These are phyloP conservation scores for Aspergillus fijiensis DNA, from an alignment of 2,329 filamentous ascomycete genomes.

Conservation along the genomic window DNA sequence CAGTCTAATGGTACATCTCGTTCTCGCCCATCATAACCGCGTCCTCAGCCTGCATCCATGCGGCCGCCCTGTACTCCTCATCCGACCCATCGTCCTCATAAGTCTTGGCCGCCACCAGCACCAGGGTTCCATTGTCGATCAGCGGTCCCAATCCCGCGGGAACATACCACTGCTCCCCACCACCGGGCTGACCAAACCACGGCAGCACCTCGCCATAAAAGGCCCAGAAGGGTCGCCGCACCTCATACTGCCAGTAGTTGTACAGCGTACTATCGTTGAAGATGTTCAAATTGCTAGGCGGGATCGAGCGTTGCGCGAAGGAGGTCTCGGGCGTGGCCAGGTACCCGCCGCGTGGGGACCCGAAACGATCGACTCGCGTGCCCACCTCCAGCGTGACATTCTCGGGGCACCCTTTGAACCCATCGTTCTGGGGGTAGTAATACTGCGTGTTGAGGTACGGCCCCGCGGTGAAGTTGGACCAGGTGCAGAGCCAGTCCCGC, in stretches of 20 bases:
- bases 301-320: background rate
- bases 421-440: background rate
- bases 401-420: slow-evolving; percentile 1
- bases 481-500: slow-evolving; percentile 3
- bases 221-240: background rate
- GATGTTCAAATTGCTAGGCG: background rate
- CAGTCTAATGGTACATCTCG: background rate
- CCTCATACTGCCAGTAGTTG: slow-evolving; percentile 3
- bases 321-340: background rate
- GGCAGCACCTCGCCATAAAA: background rate
- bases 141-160: background rate
- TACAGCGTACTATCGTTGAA: background rate
- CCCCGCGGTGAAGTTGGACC: background rate
- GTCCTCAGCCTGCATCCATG: background rate
- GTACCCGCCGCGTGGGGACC: background rate
- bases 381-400: background rate
- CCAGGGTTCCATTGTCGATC: background rate
- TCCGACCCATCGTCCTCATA: background rate
- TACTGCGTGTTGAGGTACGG: background rate
- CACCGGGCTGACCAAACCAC: slow-evolving; percentile 1
- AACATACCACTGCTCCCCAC: background rate
- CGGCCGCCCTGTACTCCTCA: background rate
- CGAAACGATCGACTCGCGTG: background rate
- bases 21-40: background rate
- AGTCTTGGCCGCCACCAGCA: background rate